Conservation (phyloP, 2,329 filamentous ascomycete species). For the Fonsecaea pugnacius region DNA sequence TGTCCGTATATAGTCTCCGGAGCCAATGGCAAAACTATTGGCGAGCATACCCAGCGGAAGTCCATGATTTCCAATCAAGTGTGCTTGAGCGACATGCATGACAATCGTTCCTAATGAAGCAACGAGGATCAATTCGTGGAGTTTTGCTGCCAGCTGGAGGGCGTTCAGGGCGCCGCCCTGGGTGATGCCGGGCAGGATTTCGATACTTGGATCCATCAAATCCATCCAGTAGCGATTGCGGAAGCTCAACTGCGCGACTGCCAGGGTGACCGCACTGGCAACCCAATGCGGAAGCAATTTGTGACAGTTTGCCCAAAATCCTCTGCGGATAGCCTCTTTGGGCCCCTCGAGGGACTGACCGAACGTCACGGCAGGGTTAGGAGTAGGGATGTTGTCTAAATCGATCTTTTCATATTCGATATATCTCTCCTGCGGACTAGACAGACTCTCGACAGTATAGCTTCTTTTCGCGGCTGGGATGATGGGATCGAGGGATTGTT, state of each 20-base stretch:
- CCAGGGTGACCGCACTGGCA: conserved; percentile 30
- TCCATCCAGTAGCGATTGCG: conserved; percentile 30
- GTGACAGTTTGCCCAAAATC: conserved; percentile 26
- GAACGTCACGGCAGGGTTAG: conserved; percentile 10
- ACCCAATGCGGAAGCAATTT: conserved; percentile 35
- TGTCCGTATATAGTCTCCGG: conserved; percentile 37
- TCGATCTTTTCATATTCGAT: conserved; percentile 22
- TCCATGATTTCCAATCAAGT: conserved; percentile 34
- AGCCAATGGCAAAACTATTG: conserved; percentile 35
- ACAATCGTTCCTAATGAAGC: conserved; percentile 38
- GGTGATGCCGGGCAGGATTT: conserved; percentile 28
- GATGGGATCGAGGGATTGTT: conserved; percentile 18
- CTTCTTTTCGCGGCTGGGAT: conserved; percentile 5
- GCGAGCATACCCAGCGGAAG: conserved; percentile 37
- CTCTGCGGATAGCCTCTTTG: conserved; percentile 27
- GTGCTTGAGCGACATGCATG: conserved; percentile 34
- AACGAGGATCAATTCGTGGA: conserved; percentile 38
- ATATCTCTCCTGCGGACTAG: conserved; percentile 13
- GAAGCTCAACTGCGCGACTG: conserved; percentile 35
- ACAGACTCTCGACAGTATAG: conserved; percentile 18
- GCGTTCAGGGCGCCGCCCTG: conserved; percentile 38
- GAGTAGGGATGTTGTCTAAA: conserved; percentile 7
- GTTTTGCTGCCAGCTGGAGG: conserved; percentile 38
- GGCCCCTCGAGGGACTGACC: conserved; percentile 17
- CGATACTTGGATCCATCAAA: conserved; percentile 36